A percentile compares a stretch with the other conserved stretches of the same genome.
phyloP scores from a whole-genome alignment of 2,329 filamentous ascomycete species.

The Cladosporium austrohemisphaericum region DNA sequence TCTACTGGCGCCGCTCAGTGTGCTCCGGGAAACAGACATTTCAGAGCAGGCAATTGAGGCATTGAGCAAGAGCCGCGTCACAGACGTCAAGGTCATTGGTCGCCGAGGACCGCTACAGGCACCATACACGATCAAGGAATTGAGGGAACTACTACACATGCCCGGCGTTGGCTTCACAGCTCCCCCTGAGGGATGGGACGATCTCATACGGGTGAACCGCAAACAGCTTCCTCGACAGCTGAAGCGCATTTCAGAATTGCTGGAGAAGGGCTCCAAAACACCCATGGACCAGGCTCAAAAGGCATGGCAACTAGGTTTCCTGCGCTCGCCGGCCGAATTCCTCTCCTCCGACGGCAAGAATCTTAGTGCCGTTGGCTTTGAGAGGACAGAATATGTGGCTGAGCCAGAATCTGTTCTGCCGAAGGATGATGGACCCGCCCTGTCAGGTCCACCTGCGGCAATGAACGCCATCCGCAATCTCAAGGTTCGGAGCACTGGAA shows the following conservation, averaged over 20 bases:
- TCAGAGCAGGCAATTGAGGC: conserved; percentile 75
- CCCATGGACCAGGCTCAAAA: conserved; percentile 51
- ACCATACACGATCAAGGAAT: conserved; percentile 92
- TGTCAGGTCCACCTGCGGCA: conserved; percentile 14
- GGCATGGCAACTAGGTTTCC: conserved; percentile 81
- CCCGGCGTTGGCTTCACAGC: conserved; percentile 67
- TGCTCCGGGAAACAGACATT: conserved; percentile 79
- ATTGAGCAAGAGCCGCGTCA: conserved; percentile 68
- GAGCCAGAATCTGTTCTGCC: conserved; percentile 11
- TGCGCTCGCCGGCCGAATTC: conserved; percentile 73
- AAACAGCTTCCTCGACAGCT: conserved; percentile 70
- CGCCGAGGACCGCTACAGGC: conserved; percentile 79
- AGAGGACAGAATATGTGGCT: conserved; percentile 41
- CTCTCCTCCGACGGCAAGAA: conserved; percentile 46
- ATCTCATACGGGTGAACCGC: conserved; percentile 48
- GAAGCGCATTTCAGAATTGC: conserved; percentile 73
- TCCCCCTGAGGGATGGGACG: conserved; percentile 32
- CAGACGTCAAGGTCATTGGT: conserved; percentile 80
- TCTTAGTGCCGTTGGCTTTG: conserved; percentile 66
- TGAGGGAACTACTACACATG: conserved; percentile 80
- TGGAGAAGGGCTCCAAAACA: conserved; percentile 67
- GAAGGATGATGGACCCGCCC: conserved; percentile 3
- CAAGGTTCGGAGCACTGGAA: conserved; percentile 30
- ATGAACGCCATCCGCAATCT: conserved; percentile 29
- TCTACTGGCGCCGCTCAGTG: conserved; percentile 70